Base-by-base conservation (phyloP, 1,139 yeast genomes). In the Saccharomyces hybrid region DNA sequence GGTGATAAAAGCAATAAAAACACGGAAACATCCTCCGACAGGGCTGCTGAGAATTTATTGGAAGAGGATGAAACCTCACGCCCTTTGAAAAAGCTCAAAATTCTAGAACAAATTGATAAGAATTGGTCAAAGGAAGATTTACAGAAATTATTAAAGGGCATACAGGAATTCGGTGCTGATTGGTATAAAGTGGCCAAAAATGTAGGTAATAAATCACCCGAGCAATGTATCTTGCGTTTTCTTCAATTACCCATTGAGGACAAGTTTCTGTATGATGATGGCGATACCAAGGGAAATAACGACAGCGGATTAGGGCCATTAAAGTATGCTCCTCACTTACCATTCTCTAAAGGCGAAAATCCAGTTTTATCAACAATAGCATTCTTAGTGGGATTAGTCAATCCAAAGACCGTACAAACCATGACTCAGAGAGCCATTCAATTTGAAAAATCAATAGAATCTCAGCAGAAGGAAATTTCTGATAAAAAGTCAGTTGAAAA, bases 281-380 rank as follows among this genome's bases (percentile, higher is more conserved):
- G 32, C 19, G 9, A 32, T 29, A 19, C 46, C 42, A 49, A 29
- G 29, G 48, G 46, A 27, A 52, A 49, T 14, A 55, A 54, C 47
- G 57, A 53, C 7, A 55, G 54, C 28, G 74, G 77, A 41, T 68
- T 83, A 28, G 91, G 91, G 0, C 86, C 96, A 13, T 76, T 91
- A 61, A 87, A 85, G 66, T 90, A 80, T 70, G 86, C 93, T 3
- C 84, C 95, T 3, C 86, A 86, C 66, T 78, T 91, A 55, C 97
- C 98, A 6, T 84, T 88, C 49, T 83, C 89, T 52, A 81, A 89
- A 47, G 82, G 85, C 28, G 98, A 93, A 63, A 93, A 93, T 68
- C 99, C 99, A 1, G 91, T 93, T 3, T 79, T 93, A 75, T 86
- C 95, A 41, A 93, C 95, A 41, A 80, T 93, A 59, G 84, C 96